Evolutionary conservation across 2,329 filamentous ascomycete genomes (phyloP), one percentile per base, ranked within the genome.

Genomic region (Geosmithia putterillii): DNA sequence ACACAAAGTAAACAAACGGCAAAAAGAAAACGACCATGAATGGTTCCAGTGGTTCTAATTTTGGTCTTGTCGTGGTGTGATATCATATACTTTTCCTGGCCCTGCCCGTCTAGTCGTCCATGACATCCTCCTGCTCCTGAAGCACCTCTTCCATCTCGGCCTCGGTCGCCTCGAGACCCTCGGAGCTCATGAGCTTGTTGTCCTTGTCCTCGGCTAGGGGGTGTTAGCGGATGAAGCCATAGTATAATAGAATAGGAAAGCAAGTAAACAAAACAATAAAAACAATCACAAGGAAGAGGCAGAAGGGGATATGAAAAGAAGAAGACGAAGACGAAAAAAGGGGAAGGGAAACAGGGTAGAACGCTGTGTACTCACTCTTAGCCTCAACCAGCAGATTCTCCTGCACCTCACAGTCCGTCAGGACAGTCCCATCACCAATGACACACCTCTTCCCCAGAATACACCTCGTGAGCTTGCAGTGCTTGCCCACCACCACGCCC

Each of bases 351-450:
- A 35, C 14, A 23, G 34, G 15, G 37, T 18, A 34, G 23, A 10
- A 25, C 7, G 6, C 7, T 14, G 37, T 10, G 19, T 36, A 73
- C 76, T 70, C 65, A 81, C 78, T 81, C 58, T 64, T 83, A n/a
- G 85, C 76, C 54, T 94, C 89, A 39, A 89, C 81, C 2, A 95
- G 73, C 8, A 90, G 71, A 57, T 90, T 90, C 60, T 95, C 86
- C 59, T 95, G 88, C 5, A 96, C 82, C 63, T 96, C 88, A 54
- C 89, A 95, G 47, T 95, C 86, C 43, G 82, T 88, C 51, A 96
- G 63, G n/a, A 79, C 74, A 6, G 73, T 81, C 8, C 81, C 83
- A 40, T 86, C 85, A n/a, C 90, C 89, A 51, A 98, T 78, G 53
- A 83, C 81, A 50, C 82, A 84, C 48, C 86, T 69, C 55, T 82